Evolutionary conservation across 306 rosid species (phyloP), one percentile per base, ranked within the genome.

Genomic region (Quercus agrifolia): DNA sequence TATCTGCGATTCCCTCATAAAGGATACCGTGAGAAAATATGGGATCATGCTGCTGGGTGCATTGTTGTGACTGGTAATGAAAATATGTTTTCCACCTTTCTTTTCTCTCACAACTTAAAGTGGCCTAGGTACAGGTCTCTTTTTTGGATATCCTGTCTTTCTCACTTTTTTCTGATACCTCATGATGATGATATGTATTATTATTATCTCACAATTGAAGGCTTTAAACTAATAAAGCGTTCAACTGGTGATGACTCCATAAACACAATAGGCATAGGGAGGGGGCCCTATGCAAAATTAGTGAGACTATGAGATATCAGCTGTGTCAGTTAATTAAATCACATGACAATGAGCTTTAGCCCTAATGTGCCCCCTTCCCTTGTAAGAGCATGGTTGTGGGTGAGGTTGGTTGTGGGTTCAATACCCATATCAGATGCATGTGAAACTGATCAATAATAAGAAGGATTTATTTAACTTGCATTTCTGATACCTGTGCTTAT

Each of bases 1-100:
- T 94, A 94, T 85, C 77, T 94, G 81, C 97, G 99, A 57, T 94
- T 92, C 38, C 97, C 99, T 79, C 90, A 82, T 83, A 86, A 82
- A 84, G 99, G 97, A 62, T 94, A 94, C 83, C 90, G 94, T 19
- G 99, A 94, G 85, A 94, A 94, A 85, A 92, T 94, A 83, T 94
- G 97, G 99, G 99, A 94, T 81, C 99, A 94, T 83, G 99, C 99
- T 77, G 99, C 99, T 74, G 99, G 99, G 58, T 81, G 82, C 86
- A 92, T 92, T 67, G 97, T 94, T 74, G 99, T 94, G 71, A 94
- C 78, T 20, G 98, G 98, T 94, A 82, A 85, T 28, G 52, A 27
- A 6, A 15, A 14, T 14, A 57, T 30, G 21, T 15, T 74, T 74
- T 74, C 46, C 30, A 21, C 49, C 68, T 0, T 52, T 12, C 3